These are phyloP conservation scores for Diversispora epigaea DNA, from an alignment of 192 early-diverging fungal genomes.

Conservation along the genomic window DNA sequence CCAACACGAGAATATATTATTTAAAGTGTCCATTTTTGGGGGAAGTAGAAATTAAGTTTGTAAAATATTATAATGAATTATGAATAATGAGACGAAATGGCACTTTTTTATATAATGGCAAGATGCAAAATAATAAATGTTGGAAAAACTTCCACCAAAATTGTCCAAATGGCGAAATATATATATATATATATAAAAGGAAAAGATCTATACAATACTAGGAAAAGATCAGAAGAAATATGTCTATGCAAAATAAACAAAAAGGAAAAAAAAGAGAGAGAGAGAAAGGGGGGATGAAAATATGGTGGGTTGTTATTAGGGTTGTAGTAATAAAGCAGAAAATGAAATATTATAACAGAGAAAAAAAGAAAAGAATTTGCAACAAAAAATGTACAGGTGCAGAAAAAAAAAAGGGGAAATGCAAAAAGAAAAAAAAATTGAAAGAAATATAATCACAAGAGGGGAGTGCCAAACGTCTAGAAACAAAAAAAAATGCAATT, in stretches of 20 bases:
- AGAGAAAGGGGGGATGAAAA: slow-evolving; percentile 35
- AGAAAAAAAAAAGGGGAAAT: slow-evolving; percentile 31
- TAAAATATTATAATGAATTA: not conserved
- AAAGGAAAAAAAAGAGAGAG: slow-evolving; percentile 18
- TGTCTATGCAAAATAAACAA: slow-evolving; percentile 41
- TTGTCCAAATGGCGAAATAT: no score
- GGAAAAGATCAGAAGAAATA: slow-evolving; percentile 35
- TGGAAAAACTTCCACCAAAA: not conserved
- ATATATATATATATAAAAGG: no score
- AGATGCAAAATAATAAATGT: slow-evolving; percentile 32
- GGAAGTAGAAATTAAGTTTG: not conserved
- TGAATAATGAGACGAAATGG: not conserved
- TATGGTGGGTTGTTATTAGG: slow-evolving; percentile 31
- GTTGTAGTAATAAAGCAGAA: slow-evolving; percentile 23
- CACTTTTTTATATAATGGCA: not conserved
- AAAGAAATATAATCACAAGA: slow-evolving; percentile 21
- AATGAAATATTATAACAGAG: slow-evolving; percentile 26
- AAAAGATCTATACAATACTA: not conserved
- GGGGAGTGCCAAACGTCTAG: slow-evolving; percentile 9
- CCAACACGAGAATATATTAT: not conserved
- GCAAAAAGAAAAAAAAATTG: not conserved
- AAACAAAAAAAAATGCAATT: slow-evolving; percentile 1
- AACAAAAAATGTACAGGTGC: slow-evolving; percentile 34
- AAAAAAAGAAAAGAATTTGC: slow-evolving; percentile 31
- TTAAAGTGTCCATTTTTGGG: not conserved